Evolutionary conservation across 305 asterid genomes (phyloP), one percentile per base, ranked within the genome.

Genomic region (Andrographis paniculata): DNA sequence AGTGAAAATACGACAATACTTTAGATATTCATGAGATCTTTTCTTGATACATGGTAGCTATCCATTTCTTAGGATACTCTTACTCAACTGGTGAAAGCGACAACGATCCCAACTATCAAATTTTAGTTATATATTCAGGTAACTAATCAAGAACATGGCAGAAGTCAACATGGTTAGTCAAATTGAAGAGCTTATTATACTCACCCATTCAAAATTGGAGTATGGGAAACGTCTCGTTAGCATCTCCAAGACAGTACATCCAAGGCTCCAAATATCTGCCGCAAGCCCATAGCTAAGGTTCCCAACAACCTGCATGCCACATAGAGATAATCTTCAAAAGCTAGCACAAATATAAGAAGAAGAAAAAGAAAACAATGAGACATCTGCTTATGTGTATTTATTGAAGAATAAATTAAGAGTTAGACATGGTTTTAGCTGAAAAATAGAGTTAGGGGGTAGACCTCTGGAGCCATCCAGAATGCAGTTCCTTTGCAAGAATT

Each of bases 401-500:
- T 30, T 19, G 37, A 28, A 14, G 22, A 30, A 17, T 17, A 7
- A 24, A 8, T 27, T 37, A n/a, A 14, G 17, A 9, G 40, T 24
- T 20, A 37, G 41, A n/a, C 27, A 15, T 36, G 24, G 20, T 17
- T 14, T 14, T 37, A n/a, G 17, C 17, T 37, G 14, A 14, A 37
- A 37, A 2, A n/a, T n/a, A n/a, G n/a, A 11, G 50, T 42, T 4
- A 62, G 20, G 45, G 44, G 49, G 21, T 75, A 54, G 66, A 92
- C 99, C 95, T 92, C 99, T 45, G 96, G 99, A 72, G 99, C 97
- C 99, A 92, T 92, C 99, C 96, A 92, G 64, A 80, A 79, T 53
- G 84, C 75, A 72, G 99, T 92, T 38, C 95, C 99, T 72, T 87
- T 87, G 85, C 93, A 92, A 49, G 99, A 92, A 63, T 84, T 79